phyloP scores from a whole-genome alignment of 1,284 basidiomycete genomes.

The Veloporphyrellus conicus region DNA sequence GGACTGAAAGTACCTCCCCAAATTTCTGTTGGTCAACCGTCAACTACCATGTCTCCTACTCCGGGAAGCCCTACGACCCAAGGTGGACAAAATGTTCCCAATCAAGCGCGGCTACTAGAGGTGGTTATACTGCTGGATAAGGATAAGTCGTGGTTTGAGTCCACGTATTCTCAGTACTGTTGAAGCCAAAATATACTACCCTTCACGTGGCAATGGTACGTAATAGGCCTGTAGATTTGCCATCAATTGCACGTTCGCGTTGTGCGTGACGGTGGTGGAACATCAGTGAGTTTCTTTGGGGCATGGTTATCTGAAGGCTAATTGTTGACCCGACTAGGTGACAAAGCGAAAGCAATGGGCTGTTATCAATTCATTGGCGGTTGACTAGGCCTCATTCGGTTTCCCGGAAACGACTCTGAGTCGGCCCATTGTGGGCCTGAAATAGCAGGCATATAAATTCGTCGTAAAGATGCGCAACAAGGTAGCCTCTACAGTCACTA shows the following conservation, averaged over 20 bases:
- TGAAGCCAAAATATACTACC: constrained; percentile 38
- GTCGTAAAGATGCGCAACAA: too few species aligned
- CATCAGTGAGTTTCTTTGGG: constrained; percentile 38
- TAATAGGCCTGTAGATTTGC: constrained; percentile 50
- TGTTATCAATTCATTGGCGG: constrained; percentile 61
- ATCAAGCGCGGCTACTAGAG: constrained; percentile 15
- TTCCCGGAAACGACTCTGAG: constrained; percentile 52
- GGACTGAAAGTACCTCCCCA: constrained; percentile 32
- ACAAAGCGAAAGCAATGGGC: constrained; percentile 56
- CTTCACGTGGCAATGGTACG: constrained; percentile 45
- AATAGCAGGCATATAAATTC: constrained; percentile 56
- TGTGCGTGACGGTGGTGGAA: constrained; percentile 50
- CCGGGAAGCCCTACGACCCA: constrained; percentile 22
- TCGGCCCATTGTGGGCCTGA: constrained; percentile 56
- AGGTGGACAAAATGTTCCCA: constrained; percentile 26
- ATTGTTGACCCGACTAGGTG: constrained; percentile 40
- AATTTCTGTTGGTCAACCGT: constrained; percentile 19
- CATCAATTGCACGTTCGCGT: constrained; percentile 55
- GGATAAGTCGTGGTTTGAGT: constrained; percentile 49
- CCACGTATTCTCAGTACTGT: constrained; percentile 47
- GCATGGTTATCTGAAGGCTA: neutral
- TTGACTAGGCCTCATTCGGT: constrained; percentile 57
- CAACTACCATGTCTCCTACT: constrained; percentile 26
- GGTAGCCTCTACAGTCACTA: too few species aligned
- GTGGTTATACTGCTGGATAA: constrained; percentile 41